Evolutionary conservation across 2,329 filamentous ascomycete genomes (phyloP).

Genomic region (Colletotrichum magnum): DNA sequence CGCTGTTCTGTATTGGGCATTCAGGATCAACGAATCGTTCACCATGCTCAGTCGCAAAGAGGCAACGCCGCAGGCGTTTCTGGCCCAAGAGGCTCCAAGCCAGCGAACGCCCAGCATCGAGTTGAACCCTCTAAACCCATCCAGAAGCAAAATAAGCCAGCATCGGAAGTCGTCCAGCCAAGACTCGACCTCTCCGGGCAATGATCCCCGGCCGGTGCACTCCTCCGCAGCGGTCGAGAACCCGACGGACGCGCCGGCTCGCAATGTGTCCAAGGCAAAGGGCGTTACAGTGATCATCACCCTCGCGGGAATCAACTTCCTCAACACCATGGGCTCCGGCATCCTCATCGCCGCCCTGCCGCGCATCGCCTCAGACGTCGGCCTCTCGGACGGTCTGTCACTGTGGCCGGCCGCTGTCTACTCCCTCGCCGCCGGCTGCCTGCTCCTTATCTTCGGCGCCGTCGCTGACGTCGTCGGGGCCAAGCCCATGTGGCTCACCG

Average conservation of each 20-base stretch:
- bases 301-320: constrained; percentile 51
- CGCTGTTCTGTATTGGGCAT: too few species aligned
- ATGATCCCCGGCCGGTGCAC: not conserved
- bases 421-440: constrained; percentile 46
- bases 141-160: not conserved
- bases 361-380: constrained; percentile 53
- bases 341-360: constrained; percentile 55
- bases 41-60: constrained; percentile 10
- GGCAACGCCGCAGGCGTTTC: constrained; percentile 10
- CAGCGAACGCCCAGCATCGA: constrained; percentile 14
- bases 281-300: constrained; percentile 49
- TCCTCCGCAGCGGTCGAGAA: not conserved
- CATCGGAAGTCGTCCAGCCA: not conserved
- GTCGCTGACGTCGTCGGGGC: constrained; percentile 54
- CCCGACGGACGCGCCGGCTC: not conserved
- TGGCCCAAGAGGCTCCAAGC: constrained; percentile 1
- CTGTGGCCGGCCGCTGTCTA: constrained; percentile 51
- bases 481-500: constrained; percentile 51
- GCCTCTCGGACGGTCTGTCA: constrained; percentile 47
- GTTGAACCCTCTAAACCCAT: constrained; percentile 3
- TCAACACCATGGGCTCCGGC: constrained; percentile 54
- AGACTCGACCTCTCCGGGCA: not conserved
- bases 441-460: constrained; percentile 54
- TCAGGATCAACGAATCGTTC: not conserved
- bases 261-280: constrained; percentile 45